Evolutionary conservation across 2,329 filamentous ascomycete genomes (phyloP).

Genomic region (Amphichorda felina): DNA sequence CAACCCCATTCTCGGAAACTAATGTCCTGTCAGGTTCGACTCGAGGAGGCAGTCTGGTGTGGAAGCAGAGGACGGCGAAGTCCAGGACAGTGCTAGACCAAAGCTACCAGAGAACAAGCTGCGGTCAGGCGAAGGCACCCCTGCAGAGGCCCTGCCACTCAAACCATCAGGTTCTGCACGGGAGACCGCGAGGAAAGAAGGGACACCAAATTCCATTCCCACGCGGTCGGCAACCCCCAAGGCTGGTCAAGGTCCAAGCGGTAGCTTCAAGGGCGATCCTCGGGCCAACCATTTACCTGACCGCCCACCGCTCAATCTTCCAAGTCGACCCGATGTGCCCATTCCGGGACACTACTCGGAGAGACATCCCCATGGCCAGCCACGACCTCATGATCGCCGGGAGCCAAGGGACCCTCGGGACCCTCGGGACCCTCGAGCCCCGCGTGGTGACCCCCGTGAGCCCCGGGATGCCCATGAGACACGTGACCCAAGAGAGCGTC

Average conservation of each 20-base stretch:
- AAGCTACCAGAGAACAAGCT: background rate
- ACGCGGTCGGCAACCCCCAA: slow-evolving; percentile 14
- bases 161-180: slow-evolving; percentile 14
- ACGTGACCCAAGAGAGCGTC: slow-evolving; percentile 19
- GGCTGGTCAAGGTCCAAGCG: slow-evolving; percentile 6
- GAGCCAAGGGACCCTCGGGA: slow-evolving; percentile 14
- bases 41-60: slow-evolving; percentile 9
- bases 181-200: slow-evolving; percentile 15
- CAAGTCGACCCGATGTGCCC: slow-evolving; percentile 46
- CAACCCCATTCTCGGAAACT: too few relatives aligned
- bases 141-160: slow-evolving; percentile 18
- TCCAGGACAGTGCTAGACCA: slow-evolving; percentile 41
- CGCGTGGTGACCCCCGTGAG: slow-evolving; percentile 13
- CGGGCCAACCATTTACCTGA: slow-evolving; percentile 24
- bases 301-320: slow-evolving; percentile 28
- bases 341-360: slow-evolving; percentile 36
- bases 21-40: background rate
- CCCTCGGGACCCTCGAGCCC: slow-evolving; percentile 12
- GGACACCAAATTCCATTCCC: slow-evolving; percentile 7
- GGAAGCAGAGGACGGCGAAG: slow-evolving; percentile 63
- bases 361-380: slow-evolving; percentile 24
- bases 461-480: slow-evolving; percentile 11
- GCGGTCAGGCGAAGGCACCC: background rate
- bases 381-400: slow-evolving; percentile 25
- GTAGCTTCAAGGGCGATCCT: slow-evolving; percentile 13